A percentile compares a stretch with the other conserved stretches of the same genome.
Conservation (phyloP, 2,329 filamentous ascomycete genomes). For the Aschersonia sp. region DNA sequence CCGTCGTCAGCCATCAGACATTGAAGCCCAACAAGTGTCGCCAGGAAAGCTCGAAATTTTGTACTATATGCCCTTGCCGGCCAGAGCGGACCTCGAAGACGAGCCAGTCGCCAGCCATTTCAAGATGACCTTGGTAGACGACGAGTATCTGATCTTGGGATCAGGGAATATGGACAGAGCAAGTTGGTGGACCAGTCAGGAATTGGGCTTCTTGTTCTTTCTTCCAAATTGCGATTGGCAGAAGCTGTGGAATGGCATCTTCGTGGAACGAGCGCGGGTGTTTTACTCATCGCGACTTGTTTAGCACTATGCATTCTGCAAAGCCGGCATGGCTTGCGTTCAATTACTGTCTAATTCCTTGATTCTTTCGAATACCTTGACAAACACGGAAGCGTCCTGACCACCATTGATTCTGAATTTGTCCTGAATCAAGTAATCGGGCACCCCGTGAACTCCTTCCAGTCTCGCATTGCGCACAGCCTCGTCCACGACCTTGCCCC, state of each 20-base stretch:
- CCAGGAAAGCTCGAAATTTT: conserved; percentile 40
- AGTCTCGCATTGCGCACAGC: conserved; percentile 13
- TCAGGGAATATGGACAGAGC: conserved; percentile 77
- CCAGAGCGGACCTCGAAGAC: conserved; percentile 16
- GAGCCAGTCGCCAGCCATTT: conserved; percentile 64
- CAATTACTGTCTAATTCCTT: conserved; percentile 13
- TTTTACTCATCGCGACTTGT: conserved; percentile 1
- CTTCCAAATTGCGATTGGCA: conserved; percentile 22
- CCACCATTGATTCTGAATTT: conserved; percentile 54
- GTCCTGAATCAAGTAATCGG: conserved; percentile 58
- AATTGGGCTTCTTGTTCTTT: conserved; percentile 53
- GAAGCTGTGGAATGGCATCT: conserved; percentile 23
- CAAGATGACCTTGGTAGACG: conserved; percentile 64
- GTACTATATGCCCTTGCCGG: conserved; percentile 36
- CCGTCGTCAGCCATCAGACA: conserved; percentile 8
- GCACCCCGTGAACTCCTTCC: conserved; percentile 46
- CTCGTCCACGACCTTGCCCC: conserved; percentile 21
- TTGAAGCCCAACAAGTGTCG: conserved; percentile 26
- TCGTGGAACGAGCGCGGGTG: conserved; percentile 20
- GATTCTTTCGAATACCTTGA: conserved; percentile 49
- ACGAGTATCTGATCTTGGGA: conserved; percentile 52
- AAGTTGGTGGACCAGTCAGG: conserved; percentile 79
- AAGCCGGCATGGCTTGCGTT: not conserved
- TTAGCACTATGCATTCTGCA: not conserved
- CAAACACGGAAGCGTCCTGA: conserved; percentile 49